These are phyloP conservation scores for Lactarius sanguifluus DNA, from an alignment of 768 basidiomycete species.

Conservation along the genomic window DNA sequence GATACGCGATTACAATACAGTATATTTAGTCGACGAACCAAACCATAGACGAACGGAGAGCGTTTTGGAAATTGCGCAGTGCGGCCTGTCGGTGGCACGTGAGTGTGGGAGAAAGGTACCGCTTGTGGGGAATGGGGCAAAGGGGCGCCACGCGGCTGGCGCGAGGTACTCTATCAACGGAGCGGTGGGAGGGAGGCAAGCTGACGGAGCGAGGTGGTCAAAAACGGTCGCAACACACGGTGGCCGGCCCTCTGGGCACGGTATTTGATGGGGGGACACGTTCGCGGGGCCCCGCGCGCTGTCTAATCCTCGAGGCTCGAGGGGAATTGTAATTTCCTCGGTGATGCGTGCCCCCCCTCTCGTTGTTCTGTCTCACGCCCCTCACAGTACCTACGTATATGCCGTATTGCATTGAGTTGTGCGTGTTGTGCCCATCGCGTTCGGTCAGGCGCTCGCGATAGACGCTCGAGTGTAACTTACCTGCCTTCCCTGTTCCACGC, in stretches of 20 bases:
- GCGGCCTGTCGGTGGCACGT: neutral
- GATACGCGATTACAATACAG: conserved; percentile 4
- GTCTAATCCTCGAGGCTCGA: conserved; percentile 25
- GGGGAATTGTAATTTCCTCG: neutral
- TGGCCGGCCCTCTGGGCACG: conserved; percentile 17
- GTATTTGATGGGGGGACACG: conserved; percentile 22
- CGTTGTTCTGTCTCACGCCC: neutral
- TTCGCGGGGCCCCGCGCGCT: conserved; percentile 23
- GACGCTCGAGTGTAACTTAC: neutral
- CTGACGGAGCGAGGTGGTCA: neutral
- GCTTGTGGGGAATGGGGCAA: neutral
- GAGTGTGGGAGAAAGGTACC: conserved; percentile 21
- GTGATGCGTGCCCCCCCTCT: conserved; percentile 10
- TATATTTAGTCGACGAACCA: neutral
- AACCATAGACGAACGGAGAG: too few relatives aligned
- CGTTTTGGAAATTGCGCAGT: conserved; percentile 5
- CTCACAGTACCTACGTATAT: neutral
- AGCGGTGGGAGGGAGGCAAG: neutral
- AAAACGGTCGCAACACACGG: neutral
- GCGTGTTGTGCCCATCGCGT: neutral
- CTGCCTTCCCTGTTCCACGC: conserved; percentile 22
- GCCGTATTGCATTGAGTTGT: conserved; percentile 5
- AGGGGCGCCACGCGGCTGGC: conserved; percentile 22
- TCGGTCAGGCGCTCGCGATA: neutral
- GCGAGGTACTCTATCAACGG: conserved; percentile 3